Base-by-base conservation (phyloP, 2,329 filamentous ascomycete genomes). In the Tolypocladium tundrense region DNA sequence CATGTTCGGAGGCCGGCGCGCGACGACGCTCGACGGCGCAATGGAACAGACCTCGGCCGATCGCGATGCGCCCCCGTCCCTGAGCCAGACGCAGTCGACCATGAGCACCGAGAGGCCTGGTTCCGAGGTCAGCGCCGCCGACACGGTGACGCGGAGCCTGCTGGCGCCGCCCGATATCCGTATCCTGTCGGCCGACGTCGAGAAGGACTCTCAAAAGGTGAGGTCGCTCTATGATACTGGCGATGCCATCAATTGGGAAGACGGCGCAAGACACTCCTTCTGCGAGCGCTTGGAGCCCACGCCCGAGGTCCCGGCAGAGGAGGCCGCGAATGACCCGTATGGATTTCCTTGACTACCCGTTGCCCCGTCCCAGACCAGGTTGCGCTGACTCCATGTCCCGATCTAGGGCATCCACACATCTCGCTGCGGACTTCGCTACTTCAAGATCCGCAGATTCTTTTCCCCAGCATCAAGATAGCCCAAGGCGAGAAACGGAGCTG, bases 191-290 rank as follows among this genome's bases (percentile, higher is more conserved):
- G 73, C 75, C 69, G 80, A 83, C 65, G 71, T 79, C 66, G 81
- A 84, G 75, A 80, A 79, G 74, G 82, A 85, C 75, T 85, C 82
- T 75, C 80, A 81, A 80, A 84, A 84, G 78, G 82, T 85, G 79
- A 83, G 82, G 78, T 84, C 81, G 73, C 81, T 85, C 73, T 85
- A 85, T 77, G 77, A 80, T 75, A 76, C 76, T 67, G 77, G 77
- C 73, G 80, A 81, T 68, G 72, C 70, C 71, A 70, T 79, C 71
- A 73, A 72, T 62, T 80, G 77, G 77, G 78, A 81, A 70, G 77
- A 81, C 67, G 78, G 79, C 61, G 75, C 70, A 60, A 71, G 75
- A 63, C 74, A 69, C 68, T 77, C 73, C 68, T 77, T 76, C 64
- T 74, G 72, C 69, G 79, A 77, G 66, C 76, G 73, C 60, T 71